A percentile compares a stretch with the other conserved stretches of the same genome.
These are phyloP conservation scores for Niebla homalea DNA, from an alignment of 495 filamentous ascomycete species.

Conservation along the genomic window DNA sequence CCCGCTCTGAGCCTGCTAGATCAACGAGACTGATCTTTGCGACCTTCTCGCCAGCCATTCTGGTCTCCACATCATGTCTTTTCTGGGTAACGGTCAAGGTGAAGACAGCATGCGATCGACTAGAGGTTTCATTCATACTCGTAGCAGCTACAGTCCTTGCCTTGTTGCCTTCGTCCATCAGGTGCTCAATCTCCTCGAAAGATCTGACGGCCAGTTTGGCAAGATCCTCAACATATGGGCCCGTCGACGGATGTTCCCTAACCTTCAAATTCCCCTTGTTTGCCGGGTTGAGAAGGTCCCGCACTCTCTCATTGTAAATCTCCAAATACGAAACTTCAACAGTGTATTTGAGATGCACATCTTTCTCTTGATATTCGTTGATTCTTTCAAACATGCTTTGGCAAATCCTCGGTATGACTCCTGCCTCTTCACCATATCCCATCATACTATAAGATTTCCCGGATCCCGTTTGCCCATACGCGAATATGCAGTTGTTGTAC, in stretches of 20 bases:
- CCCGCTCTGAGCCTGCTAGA: slow-evolving; percentile 94
- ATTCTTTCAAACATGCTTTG: slow-evolving; percentile 94
- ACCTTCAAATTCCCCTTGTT: slow-evolving; percentile 97
- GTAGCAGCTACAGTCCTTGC: slow-evolving; percentile 95
- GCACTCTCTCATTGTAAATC: slow-evolving; percentile 97
- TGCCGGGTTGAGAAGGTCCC: slow-evolving; percentile 89
- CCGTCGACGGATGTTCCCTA: slow-evolving; percentile 91
- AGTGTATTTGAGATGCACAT: slow-evolving; percentile 71
- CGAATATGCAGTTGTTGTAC: slow-evolving; percentile 99
- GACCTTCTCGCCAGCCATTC: slow-evolving; percentile 93
- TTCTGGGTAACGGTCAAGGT: slow-evolving; percentile 93
- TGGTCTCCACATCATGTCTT: slow-evolving; percentile 80
- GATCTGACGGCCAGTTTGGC: slow-evolving; percentile 95
- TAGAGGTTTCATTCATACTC: slow-evolving; percentile 99
- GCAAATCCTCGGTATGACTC: slow-evolving; percentile 97
- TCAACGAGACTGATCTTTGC: slow-evolving; percentile 97
- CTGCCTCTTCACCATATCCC: slow-evolving; percentile 92
- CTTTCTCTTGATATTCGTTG: slow-evolving; percentile 49
- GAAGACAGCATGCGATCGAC: slow-evolving; percentile 95
- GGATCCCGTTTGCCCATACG: slow-evolving; percentile 96
- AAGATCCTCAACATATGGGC: slow-evolving; percentile 95
- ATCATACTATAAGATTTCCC: slow-evolving; percentile 99
- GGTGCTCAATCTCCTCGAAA: slow-evolving; percentile 86
- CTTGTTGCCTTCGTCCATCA: slow-evolving; percentile 99
- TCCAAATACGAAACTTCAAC: slow-evolving; percentile 98